These are phyloP conservation scores for Pycnococcus provasolii DNA, from an alignment of 139 green algal genomes.

Conservation along the genomic window DNA sequence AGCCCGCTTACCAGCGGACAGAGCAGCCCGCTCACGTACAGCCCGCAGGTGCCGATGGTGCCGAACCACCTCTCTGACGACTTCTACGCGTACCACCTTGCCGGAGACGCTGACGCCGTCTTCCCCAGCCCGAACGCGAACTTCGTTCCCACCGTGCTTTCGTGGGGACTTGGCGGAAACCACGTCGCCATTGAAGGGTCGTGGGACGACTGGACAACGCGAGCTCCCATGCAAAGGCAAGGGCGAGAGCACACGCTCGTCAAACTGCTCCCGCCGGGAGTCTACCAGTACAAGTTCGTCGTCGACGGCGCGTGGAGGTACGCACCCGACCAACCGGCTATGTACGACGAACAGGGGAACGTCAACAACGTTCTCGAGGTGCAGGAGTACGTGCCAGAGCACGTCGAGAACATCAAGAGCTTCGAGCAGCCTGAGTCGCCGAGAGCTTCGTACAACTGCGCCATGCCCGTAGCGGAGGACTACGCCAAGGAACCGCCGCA, in stretches of 20 bases:
- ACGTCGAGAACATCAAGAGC: conserved; percentile 72
- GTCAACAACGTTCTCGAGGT: conserved; percentile 98
- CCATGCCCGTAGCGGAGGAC: conserved; percentile 60
- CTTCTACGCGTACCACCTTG: too few species aligned
- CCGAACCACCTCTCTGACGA: too few species aligned
- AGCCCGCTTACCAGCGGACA: too few species aligned
- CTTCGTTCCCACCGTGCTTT: conserved; percentile 22
- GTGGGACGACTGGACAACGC: conserved; percentile 89
- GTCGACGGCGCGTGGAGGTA: conserved; percentile 96
- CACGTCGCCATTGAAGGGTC: conserved; percentile 85
- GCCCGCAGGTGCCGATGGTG: too few species aligned
- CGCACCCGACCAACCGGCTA: conserved; percentile 83
- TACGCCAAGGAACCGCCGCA: conserved; percentile 90
- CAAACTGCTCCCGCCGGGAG: conserved; percentile 83
- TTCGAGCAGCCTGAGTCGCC: conserved; percentile 90
- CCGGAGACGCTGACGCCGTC: too few species aligned
- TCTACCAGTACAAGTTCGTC: conserved; percentile 72
- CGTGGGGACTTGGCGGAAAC: conserved; percentile 61
- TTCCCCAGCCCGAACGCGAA: conserved; percentile 8
- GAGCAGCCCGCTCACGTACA: too few species aligned
- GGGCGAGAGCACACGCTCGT: conserved; percentile 92
- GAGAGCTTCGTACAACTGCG: conserved; percentile 57
- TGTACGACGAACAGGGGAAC: conserved; percentile 94
- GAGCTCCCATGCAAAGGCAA: conserved; percentile 62
- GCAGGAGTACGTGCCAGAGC: conserved; percentile 86